Conservation (phyloP, 2,329 filamentous ascomycete genomes). For the Pezicula radicicola region DNA sequence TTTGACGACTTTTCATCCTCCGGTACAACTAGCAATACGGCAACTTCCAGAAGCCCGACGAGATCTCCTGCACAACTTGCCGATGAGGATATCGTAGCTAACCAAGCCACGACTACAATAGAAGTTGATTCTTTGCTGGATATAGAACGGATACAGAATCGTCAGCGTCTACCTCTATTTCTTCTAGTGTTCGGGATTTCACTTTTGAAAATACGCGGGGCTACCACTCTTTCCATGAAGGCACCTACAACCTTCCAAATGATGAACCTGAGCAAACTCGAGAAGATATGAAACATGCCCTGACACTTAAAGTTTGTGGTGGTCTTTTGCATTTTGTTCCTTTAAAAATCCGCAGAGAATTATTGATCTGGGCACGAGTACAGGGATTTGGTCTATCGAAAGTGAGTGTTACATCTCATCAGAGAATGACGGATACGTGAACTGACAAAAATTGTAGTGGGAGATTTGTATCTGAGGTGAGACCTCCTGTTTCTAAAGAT, state of each 20-base stretch:
- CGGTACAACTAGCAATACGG: too few relatives aligned
- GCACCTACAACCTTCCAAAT: conserved; percentile 52
- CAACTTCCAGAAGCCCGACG: too few relatives aligned
- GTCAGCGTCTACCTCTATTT: conserved; percentile 2
- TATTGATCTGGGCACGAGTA: conserved; percentile 5
- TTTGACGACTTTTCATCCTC: too few relatives aligned
- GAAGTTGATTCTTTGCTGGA: too few relatives aligned
- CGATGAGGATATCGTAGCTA: too few relatives aligned
- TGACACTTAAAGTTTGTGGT: conserved; percentile 36
- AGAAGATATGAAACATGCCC: conserved; percentile 38
- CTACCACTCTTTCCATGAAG: conserved; percentile 50
- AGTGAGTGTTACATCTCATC: neutral
- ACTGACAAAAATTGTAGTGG: too few relatives aligned
- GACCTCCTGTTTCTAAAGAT: too few relatives aligned
- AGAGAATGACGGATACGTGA: too few relatives aligned
- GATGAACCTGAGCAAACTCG: conserved; percentile 55
- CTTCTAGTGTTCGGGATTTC: conserved; percentile 40
- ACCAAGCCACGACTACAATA: too few relatives aligned
- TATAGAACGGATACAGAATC: too few relatives aligned
- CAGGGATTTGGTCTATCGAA: conserved; percentile 54
- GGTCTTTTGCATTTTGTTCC: conserved; percentile 36
- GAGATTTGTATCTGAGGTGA: too few relatives aligned
- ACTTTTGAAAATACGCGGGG: conserved; percentile 50
- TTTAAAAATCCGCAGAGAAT: conserved; percentile 18
- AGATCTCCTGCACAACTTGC: too few relatives aligned